Evolutionary conservation across 108 stramenopile genomes (phyloP), one percentile per base, ranked within the genome.

Genomic region (Skeletonema potamos): DNA sequence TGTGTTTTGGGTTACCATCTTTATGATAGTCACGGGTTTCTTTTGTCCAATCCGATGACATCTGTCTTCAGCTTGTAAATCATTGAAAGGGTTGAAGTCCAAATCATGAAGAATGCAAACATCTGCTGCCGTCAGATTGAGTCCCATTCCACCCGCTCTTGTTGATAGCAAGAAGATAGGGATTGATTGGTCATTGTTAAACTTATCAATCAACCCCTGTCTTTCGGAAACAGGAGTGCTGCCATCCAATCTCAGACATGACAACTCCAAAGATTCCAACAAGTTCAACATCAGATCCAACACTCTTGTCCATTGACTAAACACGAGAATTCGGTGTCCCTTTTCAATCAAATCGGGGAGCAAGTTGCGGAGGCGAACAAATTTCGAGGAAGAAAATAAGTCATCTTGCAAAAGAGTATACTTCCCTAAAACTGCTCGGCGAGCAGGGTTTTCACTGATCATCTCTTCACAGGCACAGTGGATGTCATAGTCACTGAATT

Each of bases 61-160:
- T 30, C 66, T 64, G 68, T 96, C 93, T 86, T 96, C 91, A 12
- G 98, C 98, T 67, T 99, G 98, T 54, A 88, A 70, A 80, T 99
- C 99, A 60, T 94, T 95, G 79, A 95, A 92, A 9, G 98, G 98
- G 72, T 98, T 98, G 84, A 97, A 98, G 77, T 97, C 96, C 26
- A 93, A 70, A 84, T 99, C 99, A 77, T 97, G 95, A 32, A 99
- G 82, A 51, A 99, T 97, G 62, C 98, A 97, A 0, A 92, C 93
- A 79, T 98, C 96, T 1, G 98, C 98, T 12, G 92, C 82, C 6
- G 97, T 93, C 51, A 98, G 81, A 68, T 94, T 94, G 43, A 96
- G 62, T 41, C 90, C 88, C 58, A 91, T 89, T 15, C 94, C 97
- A 17, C 91, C 85, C 7, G 91, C 79, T 44, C 88, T 72, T 9